These are phyloP conservation scores for Caryopteris hybrid DNA, from an alignment of 305 asterid species.

Conservation along the genomic window DNA sequence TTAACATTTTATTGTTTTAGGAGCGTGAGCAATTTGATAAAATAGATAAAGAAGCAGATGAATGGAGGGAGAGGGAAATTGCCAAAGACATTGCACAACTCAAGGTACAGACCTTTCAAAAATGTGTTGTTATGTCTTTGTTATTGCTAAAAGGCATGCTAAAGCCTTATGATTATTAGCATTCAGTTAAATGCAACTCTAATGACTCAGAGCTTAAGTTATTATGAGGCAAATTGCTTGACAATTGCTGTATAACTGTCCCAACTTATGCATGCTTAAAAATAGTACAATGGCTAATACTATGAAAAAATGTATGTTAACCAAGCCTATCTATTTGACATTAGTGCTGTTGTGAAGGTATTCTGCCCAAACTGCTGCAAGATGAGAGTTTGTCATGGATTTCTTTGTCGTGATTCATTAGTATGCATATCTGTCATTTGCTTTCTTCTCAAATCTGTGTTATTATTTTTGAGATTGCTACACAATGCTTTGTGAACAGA, in stretches of 20 bases:
- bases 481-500: neutral
- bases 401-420: neutral
- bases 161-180: neutral
- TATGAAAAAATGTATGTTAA: neutral
- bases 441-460: neutral
- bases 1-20: constrained; percentile 33
- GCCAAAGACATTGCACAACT: constrained; percentile 79
- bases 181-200: neutral
- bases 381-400: neutral
- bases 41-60: constrained; percentile 84
- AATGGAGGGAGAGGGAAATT: constrained; percentile 85
- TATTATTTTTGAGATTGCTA: neutral
- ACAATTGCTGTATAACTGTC: neutral
- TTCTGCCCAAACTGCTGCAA: neutral
- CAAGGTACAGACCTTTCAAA: constrained; percentile 52
- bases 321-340: neutral
- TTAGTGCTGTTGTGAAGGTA: neutral
- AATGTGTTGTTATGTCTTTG: neutral
- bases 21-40: constrained; percentile 59
- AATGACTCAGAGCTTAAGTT: neutral
- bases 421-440: neutral
- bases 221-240: neutral
- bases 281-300: neutral
- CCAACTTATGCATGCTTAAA: neutral
- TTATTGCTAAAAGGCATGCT: neutral